Base-by-base conservation (phyloP, 1,284 basidiomycete genomes). In the Puccinia polysora region DNA sequence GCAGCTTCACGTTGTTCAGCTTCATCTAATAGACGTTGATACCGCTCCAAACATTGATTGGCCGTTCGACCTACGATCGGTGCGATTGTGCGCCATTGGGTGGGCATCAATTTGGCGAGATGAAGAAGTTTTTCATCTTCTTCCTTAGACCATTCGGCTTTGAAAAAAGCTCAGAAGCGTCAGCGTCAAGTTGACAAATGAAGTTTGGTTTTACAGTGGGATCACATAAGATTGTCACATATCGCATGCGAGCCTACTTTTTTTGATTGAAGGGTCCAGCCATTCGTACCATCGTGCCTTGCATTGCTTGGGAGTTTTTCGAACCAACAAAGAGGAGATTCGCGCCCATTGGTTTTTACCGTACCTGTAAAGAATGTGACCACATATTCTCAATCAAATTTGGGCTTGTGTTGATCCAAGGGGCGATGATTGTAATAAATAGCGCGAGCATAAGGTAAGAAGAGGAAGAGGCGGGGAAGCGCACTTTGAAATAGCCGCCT, bases 261-360 rank as follows among this genome's bases (percentile, higher is more conserved):
- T 99, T 82, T 97, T 98, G 82, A 98, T 99, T 62, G 93, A 95
- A 6, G 96, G 96, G 81, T 99, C 96, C 67, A 98, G 84, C 96
- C 96, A 98, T 83, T 98, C 96, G 81, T 97, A 97, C 96, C 96
- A 98, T 73, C 90, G 86, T 2, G 95, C 96, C 81, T 98, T 99
- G 84, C 96, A 98, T 82, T 99, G 96, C 81, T 99, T 99, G 12
- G 96, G 94, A 12, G 96, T 98, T 83, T 99, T 99, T 76, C 96
- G 87, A 50, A 98, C 96, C 63, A 99, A 86, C 32, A 99, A 84
- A 47, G 95, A 98, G 7, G 93, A 97, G 80, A 99, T 98, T 78
- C 95, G 91, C 28, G 96, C 95, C 94, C 94, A 93, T 84, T 93
- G 90, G 79, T 97, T 96, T 84, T 95, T 94, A 78, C 92, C 92